Evolutionary conservation across 192 early-diverging fungal genomes (phyloP).

Genomic region (Coemansia sp.): DNA sequence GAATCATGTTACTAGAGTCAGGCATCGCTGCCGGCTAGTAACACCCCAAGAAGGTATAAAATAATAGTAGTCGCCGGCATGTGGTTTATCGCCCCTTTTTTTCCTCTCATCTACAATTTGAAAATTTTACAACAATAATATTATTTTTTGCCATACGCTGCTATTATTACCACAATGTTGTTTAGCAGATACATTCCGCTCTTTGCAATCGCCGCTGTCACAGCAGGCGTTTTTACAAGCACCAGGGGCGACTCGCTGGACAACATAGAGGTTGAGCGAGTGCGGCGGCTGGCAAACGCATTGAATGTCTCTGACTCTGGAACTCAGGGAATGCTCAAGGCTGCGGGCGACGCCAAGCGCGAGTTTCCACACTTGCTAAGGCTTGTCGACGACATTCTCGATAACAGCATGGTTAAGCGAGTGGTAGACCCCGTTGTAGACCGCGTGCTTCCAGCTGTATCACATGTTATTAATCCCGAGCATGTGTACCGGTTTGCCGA

Average conservation of each 20-base stretch:
- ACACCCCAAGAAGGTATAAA: not conserved
- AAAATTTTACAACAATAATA: not conserved
- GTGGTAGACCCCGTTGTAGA: slow-evolving; percentile 55
- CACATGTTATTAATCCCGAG: slow-evolving; percentile 53
- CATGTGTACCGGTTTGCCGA: slow-evolving; percentile 53
- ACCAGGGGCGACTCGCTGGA: slow-evolving; percentile 28
- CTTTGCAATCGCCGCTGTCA: slow-evolving; percentile 1
- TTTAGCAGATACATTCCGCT: slow-evolving; percentile 6
- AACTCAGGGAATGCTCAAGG: slow-evolving; percentile 50
- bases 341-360: slow-evolving; percentile 49
- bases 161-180: not conserved
- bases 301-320: slow-evolving; percentile 56
- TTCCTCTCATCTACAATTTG: not conserved
- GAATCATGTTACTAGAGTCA: not conserved
- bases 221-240: slow-evolving; percentile 6
- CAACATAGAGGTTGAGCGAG: slow-evolving; percentile 48
- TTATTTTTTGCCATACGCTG: not conserved
- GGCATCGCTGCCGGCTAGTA: not conserved
- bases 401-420: slow-evolving; percentile 49
- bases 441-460: slow-evolving; percentile 48
- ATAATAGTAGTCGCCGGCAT: not conserved
- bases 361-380: slow-evolving; percentile 52
- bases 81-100: not conserved
- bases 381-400: slow-evolving; percentile 53
- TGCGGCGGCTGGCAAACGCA: slow-evolving; percentile 50